A percentile compares a stretch with the other conserved stretches of the same genome.
Conservation (phyloP, 352 stramenopile genomes). For the Pythium myriotylum region DNA sequence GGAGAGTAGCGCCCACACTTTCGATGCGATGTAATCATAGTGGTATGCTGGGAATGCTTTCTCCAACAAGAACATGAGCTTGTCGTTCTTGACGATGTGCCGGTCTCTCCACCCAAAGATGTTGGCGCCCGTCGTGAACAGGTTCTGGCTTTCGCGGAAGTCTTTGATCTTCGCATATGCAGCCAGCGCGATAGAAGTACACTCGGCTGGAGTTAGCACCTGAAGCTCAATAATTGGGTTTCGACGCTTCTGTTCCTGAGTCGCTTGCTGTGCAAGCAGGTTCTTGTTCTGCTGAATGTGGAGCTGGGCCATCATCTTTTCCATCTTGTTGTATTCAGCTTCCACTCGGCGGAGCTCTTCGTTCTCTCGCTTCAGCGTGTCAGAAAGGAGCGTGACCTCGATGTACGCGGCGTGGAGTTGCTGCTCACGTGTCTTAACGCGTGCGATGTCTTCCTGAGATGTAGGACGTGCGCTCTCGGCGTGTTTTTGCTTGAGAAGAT, state of each 20-base stretch:
- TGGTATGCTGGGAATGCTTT: slow-evolving; percentile 50
- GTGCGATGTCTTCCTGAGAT: slow-evolving; percentile 18
- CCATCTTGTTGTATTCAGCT: slow-evolving; percentile 45
- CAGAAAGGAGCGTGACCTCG: slow-evolving; percentile 49
- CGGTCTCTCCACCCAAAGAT: slow-evolving; percentile 72
- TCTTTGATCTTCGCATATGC: slow-evolving; percentile 52
- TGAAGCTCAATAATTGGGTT: slow-evolving; percentile 50
- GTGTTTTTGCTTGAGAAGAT: slow-evolving; percentile 36
- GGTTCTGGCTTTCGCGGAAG: slow-evolving; percentile 55
- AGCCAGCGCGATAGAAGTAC: slow-evolving; percentile 42
- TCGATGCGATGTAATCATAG: slow-evolving; percentile 41
- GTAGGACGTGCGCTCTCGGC: slow-evolving; percentile 19
- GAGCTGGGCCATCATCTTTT: slow-evolving; percentile 50
- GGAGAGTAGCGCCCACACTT: slow-evolving; percentile 58
- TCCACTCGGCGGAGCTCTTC: slow-evolving; percentile 49
- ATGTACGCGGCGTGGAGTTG: slow-evolving; percentile 46
- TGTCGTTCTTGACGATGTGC: slow-evolving; percentile 51
- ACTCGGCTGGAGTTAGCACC: slow-evolving; percentile 44
- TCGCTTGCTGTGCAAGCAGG: slow-evolving; percentile 17
- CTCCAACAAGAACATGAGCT: slow-evolving; percentile 69
- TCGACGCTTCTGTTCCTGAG: slow-evolving; percentile 45
- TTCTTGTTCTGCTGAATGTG: slow-evolving; percentile 43
- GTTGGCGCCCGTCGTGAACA: slow-evolving; percentile 54
- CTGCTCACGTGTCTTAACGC: slow-evolving; percentile 23
- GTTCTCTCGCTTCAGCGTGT: slow-evolving; percentile 58